Conservation (phyloP, 1,284 basidiomycete species). For the Marasmius sp. region DNA sequence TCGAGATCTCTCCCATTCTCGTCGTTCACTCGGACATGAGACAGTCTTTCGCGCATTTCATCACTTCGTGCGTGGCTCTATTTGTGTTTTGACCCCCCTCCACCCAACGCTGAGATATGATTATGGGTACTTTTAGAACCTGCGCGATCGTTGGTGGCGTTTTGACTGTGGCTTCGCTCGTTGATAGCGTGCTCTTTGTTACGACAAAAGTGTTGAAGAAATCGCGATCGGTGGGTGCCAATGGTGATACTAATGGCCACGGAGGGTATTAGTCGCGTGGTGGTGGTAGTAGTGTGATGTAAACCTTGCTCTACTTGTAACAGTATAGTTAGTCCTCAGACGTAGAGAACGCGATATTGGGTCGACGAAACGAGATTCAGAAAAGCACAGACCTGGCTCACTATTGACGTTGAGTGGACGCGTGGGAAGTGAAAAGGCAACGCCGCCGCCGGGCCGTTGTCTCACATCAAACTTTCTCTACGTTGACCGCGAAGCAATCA, state of each 20-base stretch:
- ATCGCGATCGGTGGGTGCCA: conserved; percentile 29
- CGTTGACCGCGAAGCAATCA: too few species aligned
- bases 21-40: conserved; percentile 87
- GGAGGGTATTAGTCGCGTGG: background rate
- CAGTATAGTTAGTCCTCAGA: too few species aligned
- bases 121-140: conserved; percentile 57
- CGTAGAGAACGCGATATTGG: too few species aligned
- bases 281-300: too few species aligned
- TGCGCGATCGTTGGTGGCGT: conserved; percentile 98
- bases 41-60: conserved; percentile 95
- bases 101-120: background rate
- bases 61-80: conserved; percentile 77
- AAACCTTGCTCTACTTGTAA: too few species aligned
- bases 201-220: conserved; percentile 70
- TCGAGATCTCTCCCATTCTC: conserved; percentile 96
- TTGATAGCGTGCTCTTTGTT: conserved; percentile 88
- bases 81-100: background rate
- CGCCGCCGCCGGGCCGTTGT: too few species aligned
- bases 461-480: too few species aligned
- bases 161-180: conserved; percentile 89
- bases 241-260: background rate
- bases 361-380: too few species aligned
- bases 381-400: too few species aligned
- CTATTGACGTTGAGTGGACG: too few species aligned
- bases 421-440: too few species aligned